Evolutionary conservation across 2,329 filamentous ascomycete species (phyloP).

Genomic region (Xylariaceae sp.): DNA sequence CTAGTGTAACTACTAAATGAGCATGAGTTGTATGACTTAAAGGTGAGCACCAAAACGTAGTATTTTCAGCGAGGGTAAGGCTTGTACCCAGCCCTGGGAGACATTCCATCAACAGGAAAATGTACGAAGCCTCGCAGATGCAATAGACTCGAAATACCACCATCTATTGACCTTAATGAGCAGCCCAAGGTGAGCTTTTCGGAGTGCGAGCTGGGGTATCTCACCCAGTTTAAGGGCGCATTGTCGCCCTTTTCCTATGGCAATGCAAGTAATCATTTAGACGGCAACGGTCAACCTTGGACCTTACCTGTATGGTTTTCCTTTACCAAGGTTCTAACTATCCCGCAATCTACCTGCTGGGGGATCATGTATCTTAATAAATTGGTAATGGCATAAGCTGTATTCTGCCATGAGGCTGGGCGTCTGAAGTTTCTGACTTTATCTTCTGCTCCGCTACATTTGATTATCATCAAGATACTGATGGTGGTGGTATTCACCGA

Average conservation of each 20-base stretch:
- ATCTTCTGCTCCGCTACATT: neutral
- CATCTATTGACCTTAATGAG: conserved; percentile 52
- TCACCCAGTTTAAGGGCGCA: conserved; percentile 56
- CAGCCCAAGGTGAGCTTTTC: conserved; percentile 55
- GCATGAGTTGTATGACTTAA: conserved; percentile 67
- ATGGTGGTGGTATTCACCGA: neutral
- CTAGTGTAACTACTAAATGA: conserved; percentile 72
- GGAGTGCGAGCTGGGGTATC: conserved; percentile 59
- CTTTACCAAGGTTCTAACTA: too few species aligned
- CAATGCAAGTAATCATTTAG: neutral
- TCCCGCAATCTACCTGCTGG: too few species aligned
- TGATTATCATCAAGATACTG: neutral
- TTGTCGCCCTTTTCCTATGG: neutral
- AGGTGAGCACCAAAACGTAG: conserved; percentile 39
- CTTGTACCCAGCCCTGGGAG: conserved; percentile 60
- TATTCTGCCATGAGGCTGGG: neutral
- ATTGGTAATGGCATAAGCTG: neutral
- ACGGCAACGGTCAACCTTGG: neutral
- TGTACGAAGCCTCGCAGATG: conserved; percentile 55
- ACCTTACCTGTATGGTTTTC: neutral
- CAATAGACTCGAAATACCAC: conserved; percentile 52
- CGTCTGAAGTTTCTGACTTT: neutral
- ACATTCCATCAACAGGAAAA: conserved; percentile 56
- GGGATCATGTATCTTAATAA: neutral
- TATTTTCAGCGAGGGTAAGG: conserved; percentile 46